Percentiles rank a stretch among this genome's conserved stretches.
Conservation (phyloP, 2,329 filamentous ascomycete species). For the Trichoderma citrinoviride region DNA sequence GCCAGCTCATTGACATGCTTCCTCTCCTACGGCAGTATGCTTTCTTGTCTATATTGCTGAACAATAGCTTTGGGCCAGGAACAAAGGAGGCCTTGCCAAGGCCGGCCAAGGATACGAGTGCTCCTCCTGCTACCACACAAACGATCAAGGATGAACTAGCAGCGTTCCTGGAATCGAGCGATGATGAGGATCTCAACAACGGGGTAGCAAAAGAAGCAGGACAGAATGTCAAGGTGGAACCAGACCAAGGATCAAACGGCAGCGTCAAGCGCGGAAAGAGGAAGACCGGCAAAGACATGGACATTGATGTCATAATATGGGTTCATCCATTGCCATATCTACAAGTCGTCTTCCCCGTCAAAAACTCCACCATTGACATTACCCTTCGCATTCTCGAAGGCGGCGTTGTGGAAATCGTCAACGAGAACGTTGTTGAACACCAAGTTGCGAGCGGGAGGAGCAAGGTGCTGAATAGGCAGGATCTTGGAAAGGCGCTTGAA, state of each 20-base stretch:
- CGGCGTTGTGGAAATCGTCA: conserved; percentile 55
- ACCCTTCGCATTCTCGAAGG: conserved; percentile 59
- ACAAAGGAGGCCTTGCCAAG: conserved; percentile 25
- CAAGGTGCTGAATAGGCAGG: conserved; percentile 40
- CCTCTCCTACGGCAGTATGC: conserved; percentile 74
- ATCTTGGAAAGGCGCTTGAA: conserved; percentile 48
- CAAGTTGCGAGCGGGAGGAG: conserved; percentile 30
- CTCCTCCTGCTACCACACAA: conserved; percentile 21
- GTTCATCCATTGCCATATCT: conserved; percentile 50
- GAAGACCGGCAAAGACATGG: conserved; percentile 27
- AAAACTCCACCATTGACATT: conserved; percentile 48
- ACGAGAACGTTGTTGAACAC: conserved; percentile 49
- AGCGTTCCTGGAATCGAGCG: conserved; percentile 30
- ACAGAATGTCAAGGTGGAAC: neutral
- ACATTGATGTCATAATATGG: conserved; percentile 53
- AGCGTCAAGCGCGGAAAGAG: neutral
- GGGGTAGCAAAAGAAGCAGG: neutral
- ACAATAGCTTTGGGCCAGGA: conserved; percentile 54
- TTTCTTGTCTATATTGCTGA: conserved; percentile 63
- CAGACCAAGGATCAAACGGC: neutral
- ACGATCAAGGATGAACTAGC: conserved; percentile 36
- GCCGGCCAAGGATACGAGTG: neutral
- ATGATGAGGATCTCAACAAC: neutral
- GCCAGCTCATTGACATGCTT: conserved; percentile 71
- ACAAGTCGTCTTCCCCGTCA: conserved; percentile 55